Conservation (phyloP, 1,139 yeast genomes). For the Hemisphaericaspora xylanilytica region DNA sequence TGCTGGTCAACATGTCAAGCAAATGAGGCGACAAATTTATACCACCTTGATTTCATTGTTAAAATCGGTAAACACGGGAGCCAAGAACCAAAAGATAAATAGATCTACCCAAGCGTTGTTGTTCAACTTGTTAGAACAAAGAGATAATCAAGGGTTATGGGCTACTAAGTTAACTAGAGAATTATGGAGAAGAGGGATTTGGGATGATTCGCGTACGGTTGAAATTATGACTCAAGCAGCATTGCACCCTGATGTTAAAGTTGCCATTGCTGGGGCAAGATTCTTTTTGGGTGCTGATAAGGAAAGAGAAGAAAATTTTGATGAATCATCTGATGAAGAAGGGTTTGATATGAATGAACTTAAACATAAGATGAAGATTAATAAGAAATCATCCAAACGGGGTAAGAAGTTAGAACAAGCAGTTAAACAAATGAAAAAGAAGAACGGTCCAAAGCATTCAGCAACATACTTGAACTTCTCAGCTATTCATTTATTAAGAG, state of each 20-base stretch:
- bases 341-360: constrained; percentile 66
- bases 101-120: constrained; percentile 87
- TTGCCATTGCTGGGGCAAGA: constrained; percentile 83
- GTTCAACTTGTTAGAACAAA: constrained; percentile 77
- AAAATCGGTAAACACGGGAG: constrained; percentile 78
- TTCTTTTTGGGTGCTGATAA: constrained; percentile 94
- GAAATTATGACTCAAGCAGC: constrained; percentile 98
- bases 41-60: constrained; percentile 71
- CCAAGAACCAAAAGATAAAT: constrained; percentile 84
- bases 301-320: constrained; percentile 83
- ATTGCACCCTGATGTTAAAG: constrained; percentile 80
- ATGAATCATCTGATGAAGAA: constrained; percentile 71
- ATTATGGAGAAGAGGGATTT: constrained; percentile 93
- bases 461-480: constrained; percentile 86
- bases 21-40: constrained; percentile 79
- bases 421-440: constrained; percentile 63
- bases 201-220: constrained; percentile 96
- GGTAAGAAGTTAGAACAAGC: constrained; percentile 77
- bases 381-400: constrained; percentile 79
- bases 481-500: constrained; percentile 89
- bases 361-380: constrained; percentile 77
- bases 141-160: constrained; percentile 87
- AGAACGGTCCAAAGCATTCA: constrained; percentile 46
- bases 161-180: constrained; percentile 94
- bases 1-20: constrained; percentile 76